Base-by-base conservation (phyloP, 148 eudicot genomes). In the Diospyros lotus region DNA sequence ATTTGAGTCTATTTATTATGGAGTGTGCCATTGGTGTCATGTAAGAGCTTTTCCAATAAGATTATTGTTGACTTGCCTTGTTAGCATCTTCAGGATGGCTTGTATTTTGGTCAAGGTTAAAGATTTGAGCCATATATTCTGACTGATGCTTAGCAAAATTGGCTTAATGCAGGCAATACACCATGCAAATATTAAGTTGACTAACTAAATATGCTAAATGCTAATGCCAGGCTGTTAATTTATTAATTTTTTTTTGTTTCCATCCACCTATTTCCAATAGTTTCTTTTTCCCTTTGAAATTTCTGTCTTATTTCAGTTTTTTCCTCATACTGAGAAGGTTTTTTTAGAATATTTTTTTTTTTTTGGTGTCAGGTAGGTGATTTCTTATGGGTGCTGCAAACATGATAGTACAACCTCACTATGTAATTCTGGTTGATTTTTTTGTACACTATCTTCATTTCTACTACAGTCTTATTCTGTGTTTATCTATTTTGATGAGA, bases 151-250 rank as follows among this genome's bases (percentile, higher is more conserved):
- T 15, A 48, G 55, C 39, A 9, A 50, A 17, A 68, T 68, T 50
- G 71, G 55, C 41, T 48, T 41, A 68, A 17, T 64, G 44, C 46
- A 45, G 28, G 11, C 45, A 8, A 46, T 17, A 46, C 38, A 12
- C 17, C 54, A 66, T 66, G 58, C 15, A 9, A 18, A 15, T 48
- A 67, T 39, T 46, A 66, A 48, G 18, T 53, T 6, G 17, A 52
- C n/a, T 39, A 13, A 28, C 28, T 28, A 28, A 28, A 28, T 28
- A 28, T 28, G 28, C 28, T 3, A 68, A 44, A 28, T 69, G 59
- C 59, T 69, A 12, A 39, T 17, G 39, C 59, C 43, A 52, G 69
- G 72, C 58, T 52, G 45, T 58, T 69, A 52, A 69, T 53, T 69
- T 1, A 69, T 53, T 39, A 12, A 4, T 69, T 13, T 11, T 38